Conservation (phyloP, 192 early-diverging fungal species). For the Pilaira anomala region DNA sequence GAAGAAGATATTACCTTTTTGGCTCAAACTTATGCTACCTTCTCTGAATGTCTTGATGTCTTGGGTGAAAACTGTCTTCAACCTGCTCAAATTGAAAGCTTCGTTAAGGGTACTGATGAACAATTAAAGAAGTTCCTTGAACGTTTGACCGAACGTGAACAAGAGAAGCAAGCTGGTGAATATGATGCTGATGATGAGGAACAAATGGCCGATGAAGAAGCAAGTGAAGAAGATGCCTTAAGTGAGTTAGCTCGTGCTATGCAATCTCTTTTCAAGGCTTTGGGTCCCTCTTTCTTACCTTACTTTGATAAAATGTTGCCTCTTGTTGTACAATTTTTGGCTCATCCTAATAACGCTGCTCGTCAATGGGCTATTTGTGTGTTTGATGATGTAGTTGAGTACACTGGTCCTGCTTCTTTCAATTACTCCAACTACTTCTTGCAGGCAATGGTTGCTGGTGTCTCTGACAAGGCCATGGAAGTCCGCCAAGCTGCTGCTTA, state of each 20-base stretch:
- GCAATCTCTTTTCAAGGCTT: constrained; percentile 75
- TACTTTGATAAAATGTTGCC: constrained; percentile 81
- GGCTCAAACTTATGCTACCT: constrained; percentile 73
- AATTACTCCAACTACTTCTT: constrained; percentile 68
- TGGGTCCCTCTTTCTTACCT: constrained; percentile 69
- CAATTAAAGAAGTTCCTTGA: constrained; percentile 78
- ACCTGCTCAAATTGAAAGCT: constrained; percentile 63
- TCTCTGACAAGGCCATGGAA: constrained; percentile 58
- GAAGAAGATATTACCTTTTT: constrained; percentile 84
- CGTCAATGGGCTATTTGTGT: constrained; percentile 95
- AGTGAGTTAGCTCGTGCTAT: constrained; percentile 81
- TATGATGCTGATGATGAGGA: constrained; percentile 95
- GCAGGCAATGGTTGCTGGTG: constrained; percentile 50
- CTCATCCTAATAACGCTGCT: constrained; percentile 60
- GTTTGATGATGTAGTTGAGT: constrained; percentile 92
- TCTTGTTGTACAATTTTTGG: constrained; percentile 61
- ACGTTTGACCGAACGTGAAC: constrained; percentile 73
- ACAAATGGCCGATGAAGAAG: constrained; percentile 77
- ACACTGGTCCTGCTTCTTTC: constrained; percentile 69
- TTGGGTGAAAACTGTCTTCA: constrained; percentile 65
- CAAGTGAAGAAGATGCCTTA: constrained; percentile 74
- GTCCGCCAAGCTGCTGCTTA: constrained; percentile 94
- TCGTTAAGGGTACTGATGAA: constrained; percentile 61
- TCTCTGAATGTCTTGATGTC: constrained; percentile 67
- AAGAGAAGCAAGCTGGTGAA: constrained; percentile 69